A percentile compares a stretch with the other conserved stretches of the same genome.
These are phyloP conservation scores for Chalaropsis ovoidea DNA, from an alignment of 2,329 filamentous ascomycete genomes.

Conservation along the genomic window DNA sequence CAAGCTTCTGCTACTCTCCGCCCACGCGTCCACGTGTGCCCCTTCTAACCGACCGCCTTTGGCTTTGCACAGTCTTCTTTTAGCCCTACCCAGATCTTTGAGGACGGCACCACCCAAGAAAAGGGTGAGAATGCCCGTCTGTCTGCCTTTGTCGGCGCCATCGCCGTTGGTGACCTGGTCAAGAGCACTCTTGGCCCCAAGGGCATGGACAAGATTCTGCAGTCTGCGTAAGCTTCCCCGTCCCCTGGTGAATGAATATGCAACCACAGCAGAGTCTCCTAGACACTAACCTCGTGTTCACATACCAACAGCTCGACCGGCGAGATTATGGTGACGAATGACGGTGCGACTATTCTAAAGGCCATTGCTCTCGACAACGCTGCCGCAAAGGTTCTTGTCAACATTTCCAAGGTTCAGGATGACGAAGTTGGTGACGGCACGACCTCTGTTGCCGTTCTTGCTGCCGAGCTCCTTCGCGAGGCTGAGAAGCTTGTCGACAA, in stretches of 20 bases:
- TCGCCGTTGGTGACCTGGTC: conserved; percentile 91
- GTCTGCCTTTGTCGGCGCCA: conserved; percentile 94
- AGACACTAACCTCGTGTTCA: background rate
- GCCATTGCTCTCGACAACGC: conserved; percentile 97
- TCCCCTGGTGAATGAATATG: background rate
- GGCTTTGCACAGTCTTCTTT: conserved; percentile 40
- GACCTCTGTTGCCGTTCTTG: conserved; percentile 91
- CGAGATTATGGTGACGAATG: conserved; percentile 97
- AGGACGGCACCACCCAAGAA: conserved; percentile 91
- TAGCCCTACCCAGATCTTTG: conserved; percentile 96
- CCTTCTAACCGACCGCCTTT: conserved; percentile 21
- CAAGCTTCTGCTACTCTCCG: background rate
- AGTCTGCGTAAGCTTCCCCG: conserved; percentile 64
- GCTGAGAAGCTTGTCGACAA: conserved; percentile 95
- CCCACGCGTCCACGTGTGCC: conserved; percentile 17
- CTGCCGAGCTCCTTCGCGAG: conserved; percentile 88
- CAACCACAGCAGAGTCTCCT: conserved; percentile 10
- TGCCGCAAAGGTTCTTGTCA: conserved; percentile 94
- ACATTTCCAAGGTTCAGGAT: conserved; percentile 98
- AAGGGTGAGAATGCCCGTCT: conserved; percentile 99
- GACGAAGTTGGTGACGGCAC: conserved; percentile 98
- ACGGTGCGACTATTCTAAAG: conserved; percentile 96
- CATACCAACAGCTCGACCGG: conserved; percentile 61
- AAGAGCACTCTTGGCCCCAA: conserved; percentile 96
- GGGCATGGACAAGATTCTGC: conserved; percentile 97